Evolutionary conservation across 768 basidiomycete genomes (phyloP).

Genomic region (Mrakia gelida): DNA sequence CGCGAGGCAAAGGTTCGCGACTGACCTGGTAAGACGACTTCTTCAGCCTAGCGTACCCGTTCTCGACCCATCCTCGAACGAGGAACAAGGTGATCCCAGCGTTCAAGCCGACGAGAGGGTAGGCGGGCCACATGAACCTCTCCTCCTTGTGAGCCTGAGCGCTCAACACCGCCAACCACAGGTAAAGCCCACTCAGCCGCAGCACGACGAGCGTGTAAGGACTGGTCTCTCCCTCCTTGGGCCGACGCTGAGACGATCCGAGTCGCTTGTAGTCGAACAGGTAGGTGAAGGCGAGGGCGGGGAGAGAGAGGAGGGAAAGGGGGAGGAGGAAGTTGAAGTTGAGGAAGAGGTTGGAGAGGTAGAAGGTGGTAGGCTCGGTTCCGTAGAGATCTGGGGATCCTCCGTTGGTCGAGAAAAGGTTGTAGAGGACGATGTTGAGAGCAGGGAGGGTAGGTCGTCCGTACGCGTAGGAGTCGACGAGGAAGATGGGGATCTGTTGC

Average conservation of each 20-base stretch:
- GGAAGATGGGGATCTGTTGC: conserved; percentile 71
- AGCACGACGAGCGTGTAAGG: conserved; percentile 72
- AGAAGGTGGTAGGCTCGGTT: conserved; percentile 79
- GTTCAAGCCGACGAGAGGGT: conserved; percentile 87
- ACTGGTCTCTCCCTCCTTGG: conserved; percentile 49
- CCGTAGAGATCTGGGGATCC: conserved; percentile 92
- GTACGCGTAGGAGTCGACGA: conserved; percentile 81
- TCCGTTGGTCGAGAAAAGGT: conserved; percentile 70
- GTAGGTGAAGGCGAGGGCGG: conserved; percentile 70
- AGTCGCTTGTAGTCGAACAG: conserved; percentile 67
- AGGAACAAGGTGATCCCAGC: conserved; percentile 85
- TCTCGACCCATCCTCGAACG: conserved; percentile 79
- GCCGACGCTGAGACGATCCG: conserved; percentile 55
- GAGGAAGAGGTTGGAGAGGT: conserved; percentile 78
- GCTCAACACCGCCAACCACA: conserved; percentile 80
- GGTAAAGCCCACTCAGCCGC: conserved; percentile 78
- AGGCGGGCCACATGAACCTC: conserved; percentile 95
- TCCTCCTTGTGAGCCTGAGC: conserved; percentile 94
- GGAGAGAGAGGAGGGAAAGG: conserved; percentile 75
- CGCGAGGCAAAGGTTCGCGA: not conserved
- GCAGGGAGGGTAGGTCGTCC: conserved; percentile 73
- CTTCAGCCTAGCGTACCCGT: conserved; percentile 67
- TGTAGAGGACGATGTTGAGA: conserved; percentile 91
- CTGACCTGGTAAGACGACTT: conserved; percentile 46
- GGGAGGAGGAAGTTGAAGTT: conserved; percentile 88